Evolutionary conservation across 192 early-diverging fungal genomes (phyloP).

Genomic region (Phycomyces nitens): DNA sequence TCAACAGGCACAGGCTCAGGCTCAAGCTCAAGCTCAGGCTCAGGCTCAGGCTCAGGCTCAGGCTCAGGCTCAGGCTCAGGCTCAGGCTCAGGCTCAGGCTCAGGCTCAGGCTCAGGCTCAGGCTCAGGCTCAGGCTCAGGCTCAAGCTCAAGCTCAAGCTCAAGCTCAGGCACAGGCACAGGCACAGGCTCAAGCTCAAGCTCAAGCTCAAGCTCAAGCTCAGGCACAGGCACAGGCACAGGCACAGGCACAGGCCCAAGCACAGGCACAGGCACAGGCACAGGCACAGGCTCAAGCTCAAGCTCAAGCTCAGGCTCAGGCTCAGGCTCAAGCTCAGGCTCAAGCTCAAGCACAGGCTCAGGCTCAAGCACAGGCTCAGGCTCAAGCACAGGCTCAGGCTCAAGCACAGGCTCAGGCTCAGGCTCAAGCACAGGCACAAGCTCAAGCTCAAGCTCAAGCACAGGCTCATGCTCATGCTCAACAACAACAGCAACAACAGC

Average conservation of each 20-base stretch:
- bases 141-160: neutral
- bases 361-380: neutral
- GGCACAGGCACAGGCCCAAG: neutral
- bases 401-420: conserved; percentile 5
- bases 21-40: conserved; percentile 3
- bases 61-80: conserved; percentile 2
- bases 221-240: neutral
- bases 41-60: neutral
- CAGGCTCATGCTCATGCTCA: no score
- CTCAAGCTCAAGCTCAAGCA: neutral
- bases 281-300: neutral
- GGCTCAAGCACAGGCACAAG: neutral
- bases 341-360: conserved; percentile 4
- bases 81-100: conserved; percentile 3
- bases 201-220: neutral
- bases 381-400: conserved; percentile 5
- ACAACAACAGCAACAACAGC: conserved; percentile 13
- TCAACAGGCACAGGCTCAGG: neutral
- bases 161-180: conserved; percentile 4
- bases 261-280: neutral
- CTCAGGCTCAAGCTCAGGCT: neutral
- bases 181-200: neutral
- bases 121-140: neutral
- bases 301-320: neutral
- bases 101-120: neutral